A percentile compares a stretch with the other conserved stretches of the same genome.
Conservation (phyloP, 2,329 filamentous ascomycete species). For the Pyrenochaeta sp. region DNA sequence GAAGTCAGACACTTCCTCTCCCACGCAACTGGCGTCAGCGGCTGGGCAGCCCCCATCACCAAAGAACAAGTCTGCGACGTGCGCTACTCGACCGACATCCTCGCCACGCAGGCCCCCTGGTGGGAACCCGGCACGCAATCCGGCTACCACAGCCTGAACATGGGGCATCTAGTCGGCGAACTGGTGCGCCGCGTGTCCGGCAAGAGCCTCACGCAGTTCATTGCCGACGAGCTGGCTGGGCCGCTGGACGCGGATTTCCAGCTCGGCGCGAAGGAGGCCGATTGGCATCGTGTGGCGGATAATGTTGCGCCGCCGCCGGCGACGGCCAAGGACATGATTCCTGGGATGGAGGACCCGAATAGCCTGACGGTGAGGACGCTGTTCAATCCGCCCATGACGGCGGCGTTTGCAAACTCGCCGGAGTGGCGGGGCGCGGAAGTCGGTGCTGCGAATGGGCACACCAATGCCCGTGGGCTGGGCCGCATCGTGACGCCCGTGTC, state of each 20-base stretch:
- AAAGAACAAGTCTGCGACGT: slow-evolving; percentile 13
- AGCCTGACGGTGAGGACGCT: slow-evolving; percentile 10
- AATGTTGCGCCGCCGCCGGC: slow-evolving; percentile 18
- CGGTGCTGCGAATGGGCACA: slow-evolving; percentile 17
- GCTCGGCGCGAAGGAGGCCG: slow-evolving; percentile 12
- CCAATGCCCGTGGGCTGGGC: slow-evolving; percentile 18
- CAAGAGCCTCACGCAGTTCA: slow-evolving; percentile 11
- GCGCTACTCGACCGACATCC: slow-evolving; percentile 9
- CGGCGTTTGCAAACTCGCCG: slow-evolving; percentile 1
- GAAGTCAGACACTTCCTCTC: slow-evolving; percentile 23
- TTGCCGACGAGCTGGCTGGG: slow-evolving; percentile 71
- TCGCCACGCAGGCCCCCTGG: slow-evolving; percentile 20
- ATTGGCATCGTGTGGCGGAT: slow-evolving; percentile 15
- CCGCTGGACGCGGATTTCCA: slow-evolving; percentile 51
- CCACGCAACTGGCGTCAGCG: slow-evolving; percentile 21
- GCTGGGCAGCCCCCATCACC: slow-evolving; percentile 14
- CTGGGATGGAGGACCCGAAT: not conserved
- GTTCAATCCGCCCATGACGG: slow-evolving; percentile 15
- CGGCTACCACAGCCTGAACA: slow-evolving; percentile 22
- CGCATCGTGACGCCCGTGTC: slow-evolving; percentile 15
- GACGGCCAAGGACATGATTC: not conserved
- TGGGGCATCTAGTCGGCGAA: slow-evolving; percentile 22
- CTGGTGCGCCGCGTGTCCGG: slow-evolving; percentile 15
- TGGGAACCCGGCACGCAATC: slow-evolving; percentile 24
- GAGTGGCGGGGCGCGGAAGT: slow-evolving; percentile 7